Base-by-base conservation (phyloP, 139 green algal species). In the Parachlorella kessleri region DNA sequence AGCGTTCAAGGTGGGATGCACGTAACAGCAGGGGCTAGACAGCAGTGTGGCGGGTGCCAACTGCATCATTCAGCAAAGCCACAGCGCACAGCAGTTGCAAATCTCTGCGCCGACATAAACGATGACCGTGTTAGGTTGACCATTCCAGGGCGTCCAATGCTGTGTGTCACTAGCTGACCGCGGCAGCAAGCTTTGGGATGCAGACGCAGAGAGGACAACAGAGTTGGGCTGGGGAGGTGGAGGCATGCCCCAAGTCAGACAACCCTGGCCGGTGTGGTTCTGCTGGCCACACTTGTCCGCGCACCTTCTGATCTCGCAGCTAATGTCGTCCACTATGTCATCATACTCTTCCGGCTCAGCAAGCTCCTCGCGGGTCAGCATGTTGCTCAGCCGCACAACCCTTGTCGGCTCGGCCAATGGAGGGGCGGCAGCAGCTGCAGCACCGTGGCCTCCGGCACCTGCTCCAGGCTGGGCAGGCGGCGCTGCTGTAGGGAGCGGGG, bases 381-480 rank as follows among this genome's bases (percentile, higher is more conserved):
- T 68, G 63, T 68, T 68, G 63, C 63, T 68, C 63, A 68, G 63
- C 63, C 63, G 63, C 24, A 68, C 24, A 7, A 68, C 63, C 14
- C 63, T 28, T 18, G 48, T 59, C 14, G 48, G 48, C n/a, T n/a
- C n/a, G n/a, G n/a, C n/a, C n/a, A n/a, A n/a, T n/a, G n/a, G 48
- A 10, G 18, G 48, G 48, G 48, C 48, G 48, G 48, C 48, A 18
- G 10, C 10, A 10, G 63, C 63, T 33, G 63, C 63, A 14, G 63
- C 63, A 10, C 24, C 24, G 24, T 30, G 24, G 24, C 1, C 63
- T 21, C 24, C 1, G 24, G 23, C 63, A 7, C 63, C 63, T 10
- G 48, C 48, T 10, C 48, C 48, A 10, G 48, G 48, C 48, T 10
- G 10, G 10, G 48, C 48, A 18, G 48, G 48, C 48, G 48, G n/a